Percentiles rank a stretch among this genome's conserved stretches.
phyloP scores from a whole-genome alignment of 768 basidiomycete genomes.

The Amanita molliuscula region DNA sequence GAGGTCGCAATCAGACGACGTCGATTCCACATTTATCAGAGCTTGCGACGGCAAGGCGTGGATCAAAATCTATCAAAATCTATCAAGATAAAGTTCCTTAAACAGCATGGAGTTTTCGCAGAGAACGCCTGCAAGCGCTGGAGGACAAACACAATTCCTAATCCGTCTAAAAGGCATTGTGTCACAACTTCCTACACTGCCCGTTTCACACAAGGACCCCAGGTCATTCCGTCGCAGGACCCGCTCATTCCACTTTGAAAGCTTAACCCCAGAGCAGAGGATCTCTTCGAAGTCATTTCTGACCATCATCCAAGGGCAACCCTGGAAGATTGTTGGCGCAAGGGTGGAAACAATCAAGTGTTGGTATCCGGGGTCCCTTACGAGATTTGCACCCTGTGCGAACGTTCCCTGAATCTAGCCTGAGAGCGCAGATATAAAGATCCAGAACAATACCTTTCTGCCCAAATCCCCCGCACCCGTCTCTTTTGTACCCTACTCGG shows the following conservation, averaged over 20 bases:
- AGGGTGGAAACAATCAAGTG: neutral
- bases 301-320: neutral
- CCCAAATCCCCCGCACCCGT: neutral
- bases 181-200: neutral
- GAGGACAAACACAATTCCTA: conserved; percentile 5
- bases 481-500: conserved; percentile 4
- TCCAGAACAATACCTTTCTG: neutral
- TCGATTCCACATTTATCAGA: neutral
- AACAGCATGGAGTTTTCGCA: too few relatives aligned
- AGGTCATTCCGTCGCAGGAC: neutral
- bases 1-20: neutral
- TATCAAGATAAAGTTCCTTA: neutral
- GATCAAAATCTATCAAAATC: neutral
- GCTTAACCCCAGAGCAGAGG: neutral
- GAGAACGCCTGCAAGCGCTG: neutral
- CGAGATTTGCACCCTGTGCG: neutral
- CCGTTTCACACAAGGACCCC: neutral
- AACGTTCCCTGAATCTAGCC: neutral
- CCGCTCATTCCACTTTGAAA: neutral
- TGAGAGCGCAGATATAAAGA: neutral
- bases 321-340: too few relatives aligned
- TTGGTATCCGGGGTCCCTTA: conserved; percentile 1
- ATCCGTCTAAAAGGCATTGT: neutral
- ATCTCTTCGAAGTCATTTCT: neutral
- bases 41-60: neutral